A percentile compares a stretch with the other conserved stretches of the same genome.
phyloP scores from a whole-genome alignment of 345 rosid genomes.

The Moricandia arvensis region DNA sequence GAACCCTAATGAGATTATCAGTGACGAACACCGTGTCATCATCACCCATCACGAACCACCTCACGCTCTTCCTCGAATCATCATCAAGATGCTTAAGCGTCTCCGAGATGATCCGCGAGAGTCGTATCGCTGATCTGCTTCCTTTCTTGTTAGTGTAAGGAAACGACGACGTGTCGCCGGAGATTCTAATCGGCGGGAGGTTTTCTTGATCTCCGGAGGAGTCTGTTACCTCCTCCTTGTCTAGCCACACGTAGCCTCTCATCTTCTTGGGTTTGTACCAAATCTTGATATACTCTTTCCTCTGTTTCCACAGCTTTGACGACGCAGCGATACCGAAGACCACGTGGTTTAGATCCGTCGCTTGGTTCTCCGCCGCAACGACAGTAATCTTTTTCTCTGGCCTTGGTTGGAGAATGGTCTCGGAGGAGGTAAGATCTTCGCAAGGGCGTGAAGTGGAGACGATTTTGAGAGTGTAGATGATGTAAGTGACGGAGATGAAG shows the following conservation, averaged over 20 bases:
- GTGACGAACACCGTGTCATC: too few species aligned
- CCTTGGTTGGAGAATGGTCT: background rate
- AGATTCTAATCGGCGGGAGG: slow-evolving; percentile 65
- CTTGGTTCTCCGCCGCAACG: background rate
- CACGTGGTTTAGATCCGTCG: too few species aligned
- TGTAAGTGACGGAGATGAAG: slow-evolving; percentile 64
- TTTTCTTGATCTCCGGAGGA: slow-evolving; percentile 28
- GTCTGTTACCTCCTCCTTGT: slow-evolving; percentile 43
- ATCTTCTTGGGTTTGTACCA: too few species aligned
- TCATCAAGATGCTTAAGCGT: slow-evolving; percentile 53
- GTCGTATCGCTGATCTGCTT: slow-evolving; percentile 92
- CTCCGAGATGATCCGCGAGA: slow-evolving; percentile 89
- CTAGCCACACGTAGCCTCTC: too few species aligned
- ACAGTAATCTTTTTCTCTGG: slow-evolving; percentile 2
- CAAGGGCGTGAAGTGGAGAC: slow-evolving; percentile 52
- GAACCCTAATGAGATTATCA: too few species aligned
- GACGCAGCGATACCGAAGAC: too few species aligned
- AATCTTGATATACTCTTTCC: too few species aligned
- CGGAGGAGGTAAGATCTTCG: slow-evolving; percentile 3
- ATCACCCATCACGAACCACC: too few species aligned
- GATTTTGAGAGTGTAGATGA: slow-evolving; percentile 81
- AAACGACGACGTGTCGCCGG: slow-evolving; percentile 69
- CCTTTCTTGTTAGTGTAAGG: slow-evolving; percentile 76
- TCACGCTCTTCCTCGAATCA: too few species aligned
- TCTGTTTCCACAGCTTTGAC: too few species aligned